Percentiles rank a stretch among this genome's conserved stretches.
Conservation (phyloP, 768 basidiomycete species). For the Phylloporus arenicola region DNA sequence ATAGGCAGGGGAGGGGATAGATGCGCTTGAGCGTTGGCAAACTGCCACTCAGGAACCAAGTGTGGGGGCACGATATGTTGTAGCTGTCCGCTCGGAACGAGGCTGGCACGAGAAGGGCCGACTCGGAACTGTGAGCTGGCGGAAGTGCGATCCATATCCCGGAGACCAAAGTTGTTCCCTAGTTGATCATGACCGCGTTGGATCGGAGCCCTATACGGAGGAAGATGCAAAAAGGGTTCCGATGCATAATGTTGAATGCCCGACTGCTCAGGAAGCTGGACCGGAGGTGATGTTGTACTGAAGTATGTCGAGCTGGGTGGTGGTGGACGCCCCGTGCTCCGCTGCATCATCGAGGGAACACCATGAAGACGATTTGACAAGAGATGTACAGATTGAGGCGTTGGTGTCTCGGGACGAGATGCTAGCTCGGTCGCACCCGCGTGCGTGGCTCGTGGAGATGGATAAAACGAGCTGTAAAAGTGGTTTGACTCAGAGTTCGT, state of each 20-base stretch:
- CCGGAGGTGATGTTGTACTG: not conserved
- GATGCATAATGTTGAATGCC: not conserved
- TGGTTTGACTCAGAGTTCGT: conserved; percentile 11
- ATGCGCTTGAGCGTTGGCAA: conserved; percentile 1
- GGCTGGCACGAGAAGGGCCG: not conserved
- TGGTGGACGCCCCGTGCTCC: not conserved
- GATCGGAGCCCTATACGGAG: not conserved
- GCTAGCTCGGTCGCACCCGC: not conserved
- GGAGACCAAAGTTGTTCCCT: not conserved
- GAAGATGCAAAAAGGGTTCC: not conserved
- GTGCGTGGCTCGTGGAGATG: conserved; percentile 4
- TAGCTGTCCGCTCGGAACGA: conserved; percentile 1
- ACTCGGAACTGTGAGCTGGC: not conserved
- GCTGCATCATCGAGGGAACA: not conserved
- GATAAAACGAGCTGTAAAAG: conserved; percentile 5
- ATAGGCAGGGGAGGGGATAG: not conserved
- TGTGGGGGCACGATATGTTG: not conserved
- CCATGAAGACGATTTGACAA: not conserved
- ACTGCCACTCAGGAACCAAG: conserved; percentile 6
- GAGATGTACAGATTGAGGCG: not conserved
- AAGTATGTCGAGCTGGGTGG: conserved; percentile 1
- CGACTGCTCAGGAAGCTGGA: not conserved
- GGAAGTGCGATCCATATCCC: not conserved
- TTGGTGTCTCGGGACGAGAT: not conserved
- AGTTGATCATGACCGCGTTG: not conserved